Evolutionary conservation across 1,284 basidiomycete species (phyloP), one percentile per base, ranked within the genome.

Genomic region (Tranzscheliella williamsii): DNA sequence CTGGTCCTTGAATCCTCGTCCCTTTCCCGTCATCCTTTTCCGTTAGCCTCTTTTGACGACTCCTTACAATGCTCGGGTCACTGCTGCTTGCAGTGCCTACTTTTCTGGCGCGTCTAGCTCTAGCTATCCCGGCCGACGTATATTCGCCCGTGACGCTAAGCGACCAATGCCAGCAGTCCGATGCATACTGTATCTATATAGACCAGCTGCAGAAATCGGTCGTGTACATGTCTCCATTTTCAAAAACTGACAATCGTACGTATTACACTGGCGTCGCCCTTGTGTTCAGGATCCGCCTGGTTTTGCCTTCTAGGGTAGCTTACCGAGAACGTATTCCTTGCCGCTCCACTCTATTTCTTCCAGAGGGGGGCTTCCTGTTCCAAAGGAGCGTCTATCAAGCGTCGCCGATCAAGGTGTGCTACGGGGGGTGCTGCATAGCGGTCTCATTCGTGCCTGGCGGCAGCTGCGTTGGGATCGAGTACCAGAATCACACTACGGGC

Each of bases 171-270:
- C n/a, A 36, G 22, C 22, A 38, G 3, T 17, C 27, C 2, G 21
- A 21, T 12, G 39, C 43, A 24, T 62, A 62, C 32, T 62, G 58
- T 41, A 42, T 52, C 48, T 55, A 51, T n/a, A 36, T 62, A n/a
- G 52, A 62, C 21, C 58, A 55, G 24, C 32, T 38, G 9, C 30
- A 35, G 17, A 42, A 42, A 2, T 42, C 39, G 13, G 23, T 33
- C 9, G 48, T 62, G 0, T 12, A 23, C 11, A 40, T 48, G 6
- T 39, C 43, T 12, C 37, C 43, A 7, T 31, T 35, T 4, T 48
- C 33, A 20, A 52, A 51, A 20, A 51, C 40, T 16, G 58, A 62
- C 33, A 12, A 26, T 15, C 58, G 58, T 62, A 48, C 33, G 58
- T 55, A 4, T 1, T 24, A 27, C 20, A 12, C 21, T 6, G 2